Evolutionary conservation across 768 basidiomycete genomes (phyloP).

Genomic region (Pholiota microspora): DNA sequence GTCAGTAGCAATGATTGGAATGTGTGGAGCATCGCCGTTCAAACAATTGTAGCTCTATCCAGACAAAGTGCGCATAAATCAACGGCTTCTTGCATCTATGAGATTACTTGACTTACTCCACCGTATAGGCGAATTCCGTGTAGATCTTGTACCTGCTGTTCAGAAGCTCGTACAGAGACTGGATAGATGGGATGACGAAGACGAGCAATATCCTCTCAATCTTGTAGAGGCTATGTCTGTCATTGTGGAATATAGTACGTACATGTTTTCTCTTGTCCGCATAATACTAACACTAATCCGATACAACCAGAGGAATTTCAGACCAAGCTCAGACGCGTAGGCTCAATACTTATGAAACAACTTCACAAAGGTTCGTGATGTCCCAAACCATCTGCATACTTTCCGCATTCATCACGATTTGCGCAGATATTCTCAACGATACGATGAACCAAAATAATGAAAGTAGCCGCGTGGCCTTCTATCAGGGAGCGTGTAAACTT

Average conservation of each 20-base stretch:
- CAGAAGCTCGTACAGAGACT: background rate
- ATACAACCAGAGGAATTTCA: background rate
- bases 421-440: background rate
- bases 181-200: background rate
- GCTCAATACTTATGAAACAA: background rate
- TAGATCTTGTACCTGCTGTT: background rate
- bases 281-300: no score
- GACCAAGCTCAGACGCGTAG: background rate
- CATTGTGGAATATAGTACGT: background rate
- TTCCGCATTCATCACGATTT: background rate
- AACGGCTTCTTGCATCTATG: background rate
- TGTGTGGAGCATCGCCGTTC: background rate
- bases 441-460: background rate
- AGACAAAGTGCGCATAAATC: background rate
- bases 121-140: background rate
- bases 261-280: no score
- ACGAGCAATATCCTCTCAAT: background rate
- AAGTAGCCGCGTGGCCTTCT: background rate
- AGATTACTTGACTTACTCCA: background rate
- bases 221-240: background rate
- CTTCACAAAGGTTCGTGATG: background rate
- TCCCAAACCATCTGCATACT: background rate
- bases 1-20: background rate
- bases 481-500: background rate
- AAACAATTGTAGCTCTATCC: background rate